Evolutionary conservation across 1,139 yeast genomes (phyloP), one percentile per base, ranked within the genome.

Genomic region (Nakaseomyces sp.): DNA sequence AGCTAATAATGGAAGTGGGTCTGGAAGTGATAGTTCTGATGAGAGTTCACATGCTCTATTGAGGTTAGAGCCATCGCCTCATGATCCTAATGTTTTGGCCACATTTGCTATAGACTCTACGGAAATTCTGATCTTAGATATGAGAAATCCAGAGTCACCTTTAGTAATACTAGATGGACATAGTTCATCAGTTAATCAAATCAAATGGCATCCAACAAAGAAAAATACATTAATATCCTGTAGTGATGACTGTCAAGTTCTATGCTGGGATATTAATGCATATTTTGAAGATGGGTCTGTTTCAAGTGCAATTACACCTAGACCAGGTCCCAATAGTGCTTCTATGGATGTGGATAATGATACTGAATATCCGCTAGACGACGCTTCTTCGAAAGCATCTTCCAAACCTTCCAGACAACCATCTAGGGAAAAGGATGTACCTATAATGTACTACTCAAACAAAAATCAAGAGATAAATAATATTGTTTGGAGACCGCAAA

Each of bases 191-290:
- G 76, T 91, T 26, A 89, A 89, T 60, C 73, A 79, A 50, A 74
- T 89, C 16, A 67, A 72, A 45, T 91, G 96, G 96, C 91, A 89
- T 53, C 96, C 97, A 0, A 66, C 76, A 1, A 72, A 79, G 28
- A 65, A 69, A 33, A 79, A 83, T 50, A 65, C 73, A 38, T 65
- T 91, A 28, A 70, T 87, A 15, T 76, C 89, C 0, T 94, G 93
- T 16, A 81, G 85, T 19, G 97, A 91, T 60, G 97, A 89, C 64
- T 85, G 96, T 62, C 96, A 88, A 63, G 85, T 86, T 0, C 67
- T 89, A 31, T 69, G 85, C 13, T 88, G 96, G 93, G 96, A 91
- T 62, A 69, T 87, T 47, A 69, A 65, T 58, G 26, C 42, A 30
- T 43, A 35, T 44, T 42, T 25, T 45, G 28, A 40, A 33, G 45